phyloP scores from a whole-genome alignment of 768 basidiomycete genomes.

The Ramaria sp. region DNA sequence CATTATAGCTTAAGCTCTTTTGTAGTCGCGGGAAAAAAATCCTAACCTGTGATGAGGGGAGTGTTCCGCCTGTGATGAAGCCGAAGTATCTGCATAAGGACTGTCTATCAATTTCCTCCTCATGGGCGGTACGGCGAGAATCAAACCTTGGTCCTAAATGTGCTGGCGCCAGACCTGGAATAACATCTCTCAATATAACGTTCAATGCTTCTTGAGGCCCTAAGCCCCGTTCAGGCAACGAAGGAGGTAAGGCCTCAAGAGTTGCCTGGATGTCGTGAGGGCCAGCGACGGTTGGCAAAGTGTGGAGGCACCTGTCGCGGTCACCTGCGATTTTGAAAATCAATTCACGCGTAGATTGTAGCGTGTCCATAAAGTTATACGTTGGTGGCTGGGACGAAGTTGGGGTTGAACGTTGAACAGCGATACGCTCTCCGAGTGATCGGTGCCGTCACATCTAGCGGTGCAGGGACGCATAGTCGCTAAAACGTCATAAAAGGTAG shows the following conservation, averaged over 20 bases:
- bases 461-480: no score
- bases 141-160: slow-evolving; percentile 25
- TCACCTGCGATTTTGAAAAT: slow-evolving; percentile 5
- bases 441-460: no score
- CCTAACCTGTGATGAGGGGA: slow-evolving; percentile 6
- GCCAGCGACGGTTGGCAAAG: slow-evolving; percentile 2
- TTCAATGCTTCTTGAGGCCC: slow-evolving; percentile 18
- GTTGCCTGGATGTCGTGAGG: slow-evolving; percentile 12
- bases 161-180: slow-evolving; percentile 22
- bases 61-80: slow-evolving; percentile 9
- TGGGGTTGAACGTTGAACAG: no score
- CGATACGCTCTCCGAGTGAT: no score
- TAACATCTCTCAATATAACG: slow-evolving; percentile 20
- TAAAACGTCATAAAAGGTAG: no score
- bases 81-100: slow-evolving; percentile 11
- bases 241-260: slow-evolving; percentile 15
- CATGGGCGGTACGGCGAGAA: background rate
- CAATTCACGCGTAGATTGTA: background rate
- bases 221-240: slow-evolving; percentile 21
- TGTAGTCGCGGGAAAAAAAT: slow-evolving; percentile 10
- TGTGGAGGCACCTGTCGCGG: background rate
- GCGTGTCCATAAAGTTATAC: background rate
- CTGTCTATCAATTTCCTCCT: background rate
- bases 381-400: no score
- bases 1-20: slow-evolving; percentile 23